phyloP scores from a whole-genome alignment of 2,329 filamentous ascomycete species.

The Colletotrichum zoysiae region DNA sequence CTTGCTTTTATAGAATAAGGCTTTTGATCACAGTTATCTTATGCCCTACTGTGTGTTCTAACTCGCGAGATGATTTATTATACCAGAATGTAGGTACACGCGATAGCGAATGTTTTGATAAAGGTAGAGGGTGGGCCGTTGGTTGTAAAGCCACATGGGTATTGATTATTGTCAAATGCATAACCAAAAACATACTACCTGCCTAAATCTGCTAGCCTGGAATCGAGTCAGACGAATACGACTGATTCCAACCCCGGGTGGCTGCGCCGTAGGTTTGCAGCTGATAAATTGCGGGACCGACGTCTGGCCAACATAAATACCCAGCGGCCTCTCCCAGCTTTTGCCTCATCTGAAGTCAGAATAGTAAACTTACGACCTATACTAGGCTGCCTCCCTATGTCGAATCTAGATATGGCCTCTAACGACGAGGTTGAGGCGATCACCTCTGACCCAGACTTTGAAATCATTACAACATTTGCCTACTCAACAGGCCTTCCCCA shows the following conservation, averaged over 20 bases:
- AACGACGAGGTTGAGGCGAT: constrained; percentile 7
- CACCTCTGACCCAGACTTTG: constrained; percentile 8
- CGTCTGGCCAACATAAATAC: neutral
- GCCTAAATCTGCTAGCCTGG: constrained; percentile 4
- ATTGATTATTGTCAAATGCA: too few relatives aligned
- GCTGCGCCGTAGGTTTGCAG: constrained; percentile 4
- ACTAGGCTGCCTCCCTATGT: neutral
- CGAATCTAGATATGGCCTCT: neutral
- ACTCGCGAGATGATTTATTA: too few relatives aligned
- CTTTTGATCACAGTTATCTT: too few relatives aligned
- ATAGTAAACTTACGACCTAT: neutral
- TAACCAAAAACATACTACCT: neutral
- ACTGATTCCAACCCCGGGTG: neutral
- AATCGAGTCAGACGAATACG: too few relatives aligned
- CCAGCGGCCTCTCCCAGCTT: neutral
- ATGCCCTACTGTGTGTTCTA: too few relatives aligned
- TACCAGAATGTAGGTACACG: too few relatives aligned
- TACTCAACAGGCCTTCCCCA: constrained; percentile 3
- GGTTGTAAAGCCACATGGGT: too few relatives aligned
- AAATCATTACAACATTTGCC: constrained; percentile 17
- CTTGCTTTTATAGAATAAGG: too few relatives aligned
- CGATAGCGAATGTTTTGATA: too few relatives aligned
- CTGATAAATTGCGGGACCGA: neutral
- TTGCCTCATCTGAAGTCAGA: neutral
- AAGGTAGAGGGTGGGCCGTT: too few relatives aligned